Evolutionary conservation across 1,139 yeast genomes (phyloP).

Genomic region (Sugiyamaella sp.): DNA sequence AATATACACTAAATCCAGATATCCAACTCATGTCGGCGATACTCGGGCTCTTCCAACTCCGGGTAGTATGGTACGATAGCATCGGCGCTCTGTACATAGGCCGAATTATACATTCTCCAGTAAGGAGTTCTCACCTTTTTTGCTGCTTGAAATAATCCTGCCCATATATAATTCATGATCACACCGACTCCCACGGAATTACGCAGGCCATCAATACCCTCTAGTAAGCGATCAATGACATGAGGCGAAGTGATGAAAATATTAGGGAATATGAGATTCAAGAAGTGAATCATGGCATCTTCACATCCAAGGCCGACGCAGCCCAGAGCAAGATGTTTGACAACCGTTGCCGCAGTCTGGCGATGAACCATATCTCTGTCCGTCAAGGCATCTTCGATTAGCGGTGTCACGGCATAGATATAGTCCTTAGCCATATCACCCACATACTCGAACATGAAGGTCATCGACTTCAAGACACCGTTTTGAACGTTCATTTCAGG

Average conservation of each 20-base stretch:
- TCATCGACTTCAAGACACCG: constrained; percentile 88
- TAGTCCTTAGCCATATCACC: constrained; percentile 84
- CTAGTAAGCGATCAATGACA: constrained; percentile 80
- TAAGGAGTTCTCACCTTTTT: constrained; percentile 79
- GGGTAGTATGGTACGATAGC: constrained; percentile 87
- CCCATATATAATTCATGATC: constrained; percentile 76
- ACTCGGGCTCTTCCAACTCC: constrained; percentile 43
- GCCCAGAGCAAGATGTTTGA: constrained; percentile 79
- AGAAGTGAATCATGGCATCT: constrained; percentile 72
- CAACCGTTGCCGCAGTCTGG: constrained; percentile 92
- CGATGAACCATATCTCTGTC: constrained; percentile 93
- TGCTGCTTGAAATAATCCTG: constrained; percentile 94
- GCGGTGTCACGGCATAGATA: constrained; percentile 76
- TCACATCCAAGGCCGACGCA: constrained; percentile 76
- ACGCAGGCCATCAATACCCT: constrained; percentile 76
- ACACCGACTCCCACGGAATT: constrained; percentile 76
- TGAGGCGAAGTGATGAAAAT: constrained; percentile 94
- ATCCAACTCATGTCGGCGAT: constrained; percentile 47
- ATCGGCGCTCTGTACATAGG: constrained; percentile 76
- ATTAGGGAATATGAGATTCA: constrained; percentile 80
- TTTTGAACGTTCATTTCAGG: constrained; percentile 95
- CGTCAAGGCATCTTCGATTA: constrained; percentile 86
- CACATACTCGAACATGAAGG: constrained; percentile 93
- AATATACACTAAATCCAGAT: constrained; percentile 41
- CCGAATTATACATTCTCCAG: constrained; percentile 80